Evolutionary conservation across 352 stramenopile genomes (phyloP).

Genomic region (Globisporangium paddicum): DNA sequence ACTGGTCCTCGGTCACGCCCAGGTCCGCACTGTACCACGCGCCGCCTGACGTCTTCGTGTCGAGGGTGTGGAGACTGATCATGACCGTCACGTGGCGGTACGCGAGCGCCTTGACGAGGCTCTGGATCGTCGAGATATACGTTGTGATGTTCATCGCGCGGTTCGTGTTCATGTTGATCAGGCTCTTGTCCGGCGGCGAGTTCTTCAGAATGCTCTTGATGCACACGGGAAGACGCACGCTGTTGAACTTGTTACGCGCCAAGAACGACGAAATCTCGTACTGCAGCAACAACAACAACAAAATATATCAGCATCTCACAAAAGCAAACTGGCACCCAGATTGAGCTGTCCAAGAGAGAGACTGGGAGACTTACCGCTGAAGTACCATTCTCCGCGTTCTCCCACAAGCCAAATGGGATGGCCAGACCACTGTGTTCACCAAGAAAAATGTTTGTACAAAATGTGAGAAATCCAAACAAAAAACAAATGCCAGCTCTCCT

Average conservation of each 20-base stretch:
- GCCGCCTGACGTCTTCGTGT: conserved; percentile 35
- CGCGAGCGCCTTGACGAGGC: conserved; percentile 45
- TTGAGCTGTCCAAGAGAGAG: background rate
- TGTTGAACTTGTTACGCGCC: conserved; percentile 71
- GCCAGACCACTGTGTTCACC: conserved; percentile 16
- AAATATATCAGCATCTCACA: background rate
- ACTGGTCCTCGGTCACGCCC: conserved; percentile 49
- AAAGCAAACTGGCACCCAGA: background rate
- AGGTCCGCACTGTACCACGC: conserved; percentile 51
- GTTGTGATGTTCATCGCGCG: conserved; percentile 58
- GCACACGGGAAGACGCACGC: conserved; percentile 50
- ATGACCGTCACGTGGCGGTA: conserved; percentile 66
- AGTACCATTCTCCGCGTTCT: conserved; percentile 64
- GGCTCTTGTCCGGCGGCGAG: conserved; percentile 27
- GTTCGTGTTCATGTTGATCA: conserved; percentile 70
- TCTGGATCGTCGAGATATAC: conserved; percentile 63
- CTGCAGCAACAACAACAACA: conserved; percentile 7
- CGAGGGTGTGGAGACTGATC: conserved; percentile 67
- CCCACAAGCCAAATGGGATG: conserved; percentile 69
- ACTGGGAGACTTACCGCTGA: conserved; percentile 23
- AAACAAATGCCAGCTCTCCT: background rate
- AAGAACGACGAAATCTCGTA: conserved; percentile 67
- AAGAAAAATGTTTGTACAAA: background rate
- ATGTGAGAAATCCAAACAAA: background rate
- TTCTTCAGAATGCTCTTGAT: conserved; percentile 51